These are phyloP conservation scores for Paracoccidioides brasiliensis DNA, from an alignment of 2,329 filamentous ascomycete species.

Conservation along the genomic window DNA sequence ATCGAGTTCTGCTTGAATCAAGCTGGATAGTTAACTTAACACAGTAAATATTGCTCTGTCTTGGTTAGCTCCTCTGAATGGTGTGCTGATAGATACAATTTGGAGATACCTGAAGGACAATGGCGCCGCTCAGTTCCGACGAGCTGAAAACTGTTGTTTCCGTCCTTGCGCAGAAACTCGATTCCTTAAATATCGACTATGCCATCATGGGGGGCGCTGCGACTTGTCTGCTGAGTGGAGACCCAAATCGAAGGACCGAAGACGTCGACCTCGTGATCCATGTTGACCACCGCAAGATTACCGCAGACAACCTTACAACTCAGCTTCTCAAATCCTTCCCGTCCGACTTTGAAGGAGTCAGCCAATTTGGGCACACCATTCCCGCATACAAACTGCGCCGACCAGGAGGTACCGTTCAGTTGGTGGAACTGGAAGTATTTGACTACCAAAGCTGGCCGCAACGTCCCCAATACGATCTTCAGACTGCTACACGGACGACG, in stretches of 20 bases:
- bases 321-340: conserved; percentile 6
- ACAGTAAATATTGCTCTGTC: no score
- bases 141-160: conserved; percentile 3
- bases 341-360: conserved; percentile 5
- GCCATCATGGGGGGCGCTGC: conserved; percentile 9
- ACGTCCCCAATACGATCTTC: conserved; percentile 12
- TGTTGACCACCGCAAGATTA: conserved; percentile 10
- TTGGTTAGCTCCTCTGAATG: no score
- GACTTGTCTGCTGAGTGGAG: neutral
- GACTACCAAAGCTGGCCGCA: conserved; percentile 11
- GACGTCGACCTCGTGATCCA: conserved; percentile 10
- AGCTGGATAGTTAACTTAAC: no score
- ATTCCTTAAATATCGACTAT: conserved; percentile 9
- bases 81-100: no score
- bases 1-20: no score
- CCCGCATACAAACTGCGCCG: conserved; percentile 6
- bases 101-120: no score
- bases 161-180: conserved; percentile 6
- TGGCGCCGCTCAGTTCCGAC: no score
- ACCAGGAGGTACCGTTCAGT: neutral
- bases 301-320: conserved; percentile 6
- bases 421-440: conserved; percentile 9
- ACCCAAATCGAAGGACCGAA: conserved; percentile 3
- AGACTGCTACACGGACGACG: conserved; percentile 5
- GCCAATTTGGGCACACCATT: conserved; percentile 8